These are phyloP conservation scores for Martensiomyces pterosporus DNA, from an alignment of 192 early-diverging fungal species.

Conservation along the genomic window DNA sequence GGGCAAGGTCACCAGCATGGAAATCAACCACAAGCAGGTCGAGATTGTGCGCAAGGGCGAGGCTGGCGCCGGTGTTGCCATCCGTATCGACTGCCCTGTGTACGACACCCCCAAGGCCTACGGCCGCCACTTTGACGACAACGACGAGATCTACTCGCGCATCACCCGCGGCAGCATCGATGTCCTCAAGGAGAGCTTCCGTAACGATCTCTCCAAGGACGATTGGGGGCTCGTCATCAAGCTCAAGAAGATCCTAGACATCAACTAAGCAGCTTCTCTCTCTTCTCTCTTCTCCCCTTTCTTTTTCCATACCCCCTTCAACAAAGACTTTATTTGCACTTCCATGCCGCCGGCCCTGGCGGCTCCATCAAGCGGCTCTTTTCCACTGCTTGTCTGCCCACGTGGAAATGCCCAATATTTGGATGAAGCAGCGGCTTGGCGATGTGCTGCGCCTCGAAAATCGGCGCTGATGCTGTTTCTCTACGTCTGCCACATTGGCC, in stretches of 20 bases:
- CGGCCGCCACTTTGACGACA: constrained; percentile 89
- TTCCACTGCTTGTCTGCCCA: too few relatives aligned
- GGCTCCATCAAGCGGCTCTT: too few relatives aligned
- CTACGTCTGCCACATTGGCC: too few relatives aligned
- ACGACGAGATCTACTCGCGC: constrained; percentile 71
- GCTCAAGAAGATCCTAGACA: constrained; percentile 66
- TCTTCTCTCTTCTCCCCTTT: not conserved
- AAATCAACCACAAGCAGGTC: constrained; percentile 83
- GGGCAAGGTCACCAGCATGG: constrained; percentile 89
- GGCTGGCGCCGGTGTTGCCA: constrained; percentile 79
- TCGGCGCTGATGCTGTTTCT: too few relatives aligned
- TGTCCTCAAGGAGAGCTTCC: constrained; percentile 90
- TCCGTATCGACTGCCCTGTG: constrained; percentile 82
- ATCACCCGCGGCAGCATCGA: constrained; percentile 91
- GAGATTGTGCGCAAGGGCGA: constrained; percentile 79
- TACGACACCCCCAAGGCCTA: constrained; percentile 85
- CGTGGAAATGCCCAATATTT: too few relatives aligned
- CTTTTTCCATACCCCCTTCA: not conserved
- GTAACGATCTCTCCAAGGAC: constrained; percentile 85
- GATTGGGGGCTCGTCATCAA: constrained; percentile 78
- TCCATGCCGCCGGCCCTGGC: too few relatives aligned
- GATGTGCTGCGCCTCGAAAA: too few relatives aligned
- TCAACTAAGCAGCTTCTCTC: constrained; percentile 22
- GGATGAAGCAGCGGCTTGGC: too few relatives aligned
- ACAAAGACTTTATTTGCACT: not conserved